Evolutionary conservation across 192 early-diverging fungal genomes (phyloP).

Genomic region (Entophlyctis helioformis): DNA sequence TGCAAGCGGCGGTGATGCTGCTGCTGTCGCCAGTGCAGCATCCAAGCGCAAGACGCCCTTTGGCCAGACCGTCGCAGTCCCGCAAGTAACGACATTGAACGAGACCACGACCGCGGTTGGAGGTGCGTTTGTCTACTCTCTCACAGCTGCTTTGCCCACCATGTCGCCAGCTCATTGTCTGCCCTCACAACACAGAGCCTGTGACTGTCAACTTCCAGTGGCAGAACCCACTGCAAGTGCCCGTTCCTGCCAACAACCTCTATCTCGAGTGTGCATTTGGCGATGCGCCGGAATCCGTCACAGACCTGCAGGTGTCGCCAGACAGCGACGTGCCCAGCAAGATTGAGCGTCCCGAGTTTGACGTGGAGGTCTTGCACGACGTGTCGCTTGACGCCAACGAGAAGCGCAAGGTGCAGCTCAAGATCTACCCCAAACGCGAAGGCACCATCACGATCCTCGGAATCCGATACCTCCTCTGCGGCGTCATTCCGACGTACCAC

Average conservation of each 20-base stretch:
- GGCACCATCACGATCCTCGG: slow-evolving; percentile 65
- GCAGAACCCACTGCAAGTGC: slow-evolving; percentile 62
- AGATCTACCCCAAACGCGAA: slow-evolving; percentile 58
- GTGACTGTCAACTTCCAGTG: slow-evolving; percentile 51
- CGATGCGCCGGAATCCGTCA: slow-evolving; percentile 12
- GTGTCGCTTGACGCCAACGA: slow-evolving; percentile 40
- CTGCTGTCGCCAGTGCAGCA: too few species aligned
- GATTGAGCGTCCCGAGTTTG: slow-evolving; percentile 29
- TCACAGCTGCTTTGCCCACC: too few species aligned
- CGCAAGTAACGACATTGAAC: too few species aligned
- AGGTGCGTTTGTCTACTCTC: slow-evolving; percentile 27
- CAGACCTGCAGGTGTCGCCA: slow-evolving; percentile 12
- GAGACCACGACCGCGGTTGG: slow-evolving; percentile 62
- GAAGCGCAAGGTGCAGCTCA: slow-evolving; percentile 36
- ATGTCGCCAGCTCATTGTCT: too few species aligned
- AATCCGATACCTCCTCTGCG: slow-evolving; percentile 65
- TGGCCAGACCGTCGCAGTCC: too few species aligned
- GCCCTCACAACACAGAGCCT: too few species aligned
- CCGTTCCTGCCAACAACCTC: slow-evolving; percentile 52
- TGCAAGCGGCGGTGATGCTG: too few species aligned
- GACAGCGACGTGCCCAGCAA: slow-evolving; percentile 8
- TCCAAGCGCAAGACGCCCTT: too few species aligned
- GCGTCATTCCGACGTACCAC: slow-evolving; percentile 59
- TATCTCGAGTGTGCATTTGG: slow-evolving; percentile 30
- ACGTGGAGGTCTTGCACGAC: slow-evolving; percentile 42